Evolutionary conservation across 2,329 filamentous ascomycete genomes (phyloP), one percentile per base, ranked within the genome.

Genomic region (Chlorencoelia australis): DNA sequence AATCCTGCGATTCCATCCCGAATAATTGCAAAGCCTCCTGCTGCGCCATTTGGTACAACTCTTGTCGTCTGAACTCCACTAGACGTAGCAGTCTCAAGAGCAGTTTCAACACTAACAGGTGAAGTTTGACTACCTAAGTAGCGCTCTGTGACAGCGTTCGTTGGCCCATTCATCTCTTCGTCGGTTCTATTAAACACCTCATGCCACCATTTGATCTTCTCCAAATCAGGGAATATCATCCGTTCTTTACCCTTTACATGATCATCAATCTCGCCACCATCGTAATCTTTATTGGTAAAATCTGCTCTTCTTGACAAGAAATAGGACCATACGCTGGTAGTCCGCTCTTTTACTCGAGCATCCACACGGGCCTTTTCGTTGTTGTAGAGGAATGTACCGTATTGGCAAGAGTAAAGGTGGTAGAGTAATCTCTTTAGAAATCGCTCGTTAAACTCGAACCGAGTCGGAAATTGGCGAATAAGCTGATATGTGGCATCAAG

Each of bases 371-470:
- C 83, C 53, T 87, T 91, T 58, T 98, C 91, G 38, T 77, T 93
- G 62, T 98, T 95, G 61, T 84, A 94, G 4, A 98, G 68, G 57
- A 98, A 98, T 0, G 89, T 95, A 30, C 91, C 91, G 46, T 95
- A 98, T 57, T 98, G 91, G 48, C 88, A 94, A 1, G 89, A 89
- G 56, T 96, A 89, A 2, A 94, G 71, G 57, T 98, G 91, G 55
- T 96, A 98, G 2, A 96, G 68, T 3, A 98, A 66, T 14, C 91
- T 77, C 17, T 86, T 74, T 5, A 98, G 65, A 59, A 98, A 96
- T 4, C 89, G 78, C 57, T 96, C 91, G 49, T 94, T 96, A 61
- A 87, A 98, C 58, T 98, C 89, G 55, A 98, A 98, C 0, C 88
- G 80, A 5, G 76, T 82, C 1, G 87, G 87, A 51, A 89, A 69